Base-by-base conservation (phyloP, 345 rosid species). In the Arabis alpina region DNA sequence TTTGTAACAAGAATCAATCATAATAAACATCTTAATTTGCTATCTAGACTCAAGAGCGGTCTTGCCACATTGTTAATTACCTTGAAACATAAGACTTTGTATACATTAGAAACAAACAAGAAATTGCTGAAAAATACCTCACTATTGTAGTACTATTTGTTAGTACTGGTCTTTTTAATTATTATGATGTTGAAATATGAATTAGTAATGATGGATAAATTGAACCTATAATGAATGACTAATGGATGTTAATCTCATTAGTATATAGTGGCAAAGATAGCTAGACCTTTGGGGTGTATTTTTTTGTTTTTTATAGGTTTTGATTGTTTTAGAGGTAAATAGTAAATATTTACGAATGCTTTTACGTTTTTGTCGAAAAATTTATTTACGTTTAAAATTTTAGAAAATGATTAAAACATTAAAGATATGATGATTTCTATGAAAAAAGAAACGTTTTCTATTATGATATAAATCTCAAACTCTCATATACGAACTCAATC, bases 1-100 rank as follows among this genome's bases (percentile, higher is more conserved):
- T 41, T 44, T 63, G 64, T 48, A 54, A 72, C 19, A 54, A 53
- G 19, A 52, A 71, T 61, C 52, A 32, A 30, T 70, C 67, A 16
- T 51, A 61, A 70, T 25, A 50, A 36, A 23, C 53, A 70, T 61
- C 53, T 37, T 48, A 37, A 6, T 2, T 37, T 48, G 25, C 32
- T 32, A 40, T 58, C 13, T 40, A 14, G 54, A 37, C 7, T 6
- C 64, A 32, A 2, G 15, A 13, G 37, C 30, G 36, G 54, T 44
- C 39, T 48, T 23, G 10, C 41, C 50, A 58, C 19, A 47, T 23
- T 68, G 47, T 14, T 68, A n/a, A n/a, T n/a, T 9, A 45, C 15
- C 45, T 39, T 25, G 25, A 10, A 53, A 59, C 16, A 9, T 40
- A 12, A 16, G 45, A 14, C 23, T 68, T n/a, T 27, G n/a, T n/a